Percentiles rank a stretch among this genome's conserved stretches.
These are phyloP conservation scores for Paraphaeosphaeria minitans DNA, from an alignment of 2,329 filamentous ascomycete genomes.

Conservation along the genomic window DNA sequence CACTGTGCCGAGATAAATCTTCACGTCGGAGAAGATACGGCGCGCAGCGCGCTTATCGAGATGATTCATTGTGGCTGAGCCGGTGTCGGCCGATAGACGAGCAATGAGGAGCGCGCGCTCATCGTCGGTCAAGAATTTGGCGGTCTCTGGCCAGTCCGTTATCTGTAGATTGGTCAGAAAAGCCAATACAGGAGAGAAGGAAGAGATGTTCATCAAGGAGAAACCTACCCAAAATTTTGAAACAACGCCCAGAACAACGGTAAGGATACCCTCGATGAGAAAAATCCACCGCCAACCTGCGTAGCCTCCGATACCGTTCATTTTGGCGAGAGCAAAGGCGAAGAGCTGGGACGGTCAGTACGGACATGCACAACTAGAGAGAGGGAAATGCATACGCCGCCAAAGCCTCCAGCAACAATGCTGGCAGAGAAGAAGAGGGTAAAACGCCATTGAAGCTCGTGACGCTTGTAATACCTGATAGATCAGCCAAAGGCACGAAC, in stretches of 20 bases:
- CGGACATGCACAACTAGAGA: not conserved
- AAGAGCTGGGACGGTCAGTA: conserved; percentile 34
- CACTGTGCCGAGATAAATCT: conserved; percentile 34
- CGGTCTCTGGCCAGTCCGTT: conserved; percentile 54
- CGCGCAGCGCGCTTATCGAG: conserved; percentile 55
- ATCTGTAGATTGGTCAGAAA: conserved; percentile 25
- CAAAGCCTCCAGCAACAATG: conserved; percentile 50
- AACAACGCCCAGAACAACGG: conserved; percentile 45
- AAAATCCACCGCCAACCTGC: conserved; percentile 44
- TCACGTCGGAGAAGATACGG: conserved; percentile 50
- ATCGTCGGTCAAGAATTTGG: conserved; percentile 35
- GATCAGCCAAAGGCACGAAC: conserved; percentile 2
- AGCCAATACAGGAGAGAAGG: not conserved
- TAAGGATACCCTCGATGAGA: conserved; percentile 39
- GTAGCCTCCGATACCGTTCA: conserved; percentile 59
- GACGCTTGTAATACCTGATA: conserved; percentile 48
- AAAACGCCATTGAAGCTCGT: conserved; percentile 50
- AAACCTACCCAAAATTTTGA: conserved; percentile 53
- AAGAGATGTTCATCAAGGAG: not conserved
- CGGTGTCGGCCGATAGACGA: conserved; percentile 34
- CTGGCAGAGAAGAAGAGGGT: conserved; percentile 50
- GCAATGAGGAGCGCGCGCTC: conserved; percentile 37
- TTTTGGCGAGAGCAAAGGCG: conserved; percentile 61
- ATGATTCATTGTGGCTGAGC: conserved; percentile 57
- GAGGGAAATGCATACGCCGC: conserved; percentile 35